Evolutionary conservation across 176 grass and related monocot species (phyloP), one percentile per base, ranked within the genome.

Genomic region (Puya raimondii): DNA sequence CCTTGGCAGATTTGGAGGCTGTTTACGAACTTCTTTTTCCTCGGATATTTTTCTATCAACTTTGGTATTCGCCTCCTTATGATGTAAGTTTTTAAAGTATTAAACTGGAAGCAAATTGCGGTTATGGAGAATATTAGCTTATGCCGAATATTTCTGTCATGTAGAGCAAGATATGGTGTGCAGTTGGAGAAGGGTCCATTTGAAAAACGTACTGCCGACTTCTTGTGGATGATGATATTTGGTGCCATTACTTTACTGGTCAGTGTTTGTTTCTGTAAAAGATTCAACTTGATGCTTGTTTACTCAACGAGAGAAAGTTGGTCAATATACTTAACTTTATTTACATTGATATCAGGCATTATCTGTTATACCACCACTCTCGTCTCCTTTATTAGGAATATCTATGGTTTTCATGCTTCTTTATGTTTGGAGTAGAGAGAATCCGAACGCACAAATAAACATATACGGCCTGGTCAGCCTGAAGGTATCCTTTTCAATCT

Each of bases 381-480:
- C 21, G 26, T 58, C 29, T 58, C 26, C 12, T 29, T 63, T 71
- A 14, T 72, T 91, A 54, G 95, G 82, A 63, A 1, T 81, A 80
- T 84, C 95, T 50, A 80, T 96, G 88, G 92, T 96, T 59, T 85
- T 69, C 63, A 85, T 92, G 88, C 83, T 94, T 82, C 80, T 91
- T 22, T 99, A 94, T 94, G 74, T 99, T 51, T 99, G 95, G 95
- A 99, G 95, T 76, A 79, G 95, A 76, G 95, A 99, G 69, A 84
- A 86, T 72, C 95, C 90, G 2, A 91, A 85, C 78, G 83, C 90
- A 15, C 90, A 99, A 71, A 94, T 99, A 74, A 99, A 67, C 64
- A 91, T 99, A 64, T 91, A 92, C 57, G 93, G 93, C 23, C 78
- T 99, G 14, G 72, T 94, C 75, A 82, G 66, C 47, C 49, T 99